These are phyloP conservation scores for Amaranthus hypochondriacus DNA, from an alignment of 148 eudicot species.

Conservation along the genomic window DNA sequence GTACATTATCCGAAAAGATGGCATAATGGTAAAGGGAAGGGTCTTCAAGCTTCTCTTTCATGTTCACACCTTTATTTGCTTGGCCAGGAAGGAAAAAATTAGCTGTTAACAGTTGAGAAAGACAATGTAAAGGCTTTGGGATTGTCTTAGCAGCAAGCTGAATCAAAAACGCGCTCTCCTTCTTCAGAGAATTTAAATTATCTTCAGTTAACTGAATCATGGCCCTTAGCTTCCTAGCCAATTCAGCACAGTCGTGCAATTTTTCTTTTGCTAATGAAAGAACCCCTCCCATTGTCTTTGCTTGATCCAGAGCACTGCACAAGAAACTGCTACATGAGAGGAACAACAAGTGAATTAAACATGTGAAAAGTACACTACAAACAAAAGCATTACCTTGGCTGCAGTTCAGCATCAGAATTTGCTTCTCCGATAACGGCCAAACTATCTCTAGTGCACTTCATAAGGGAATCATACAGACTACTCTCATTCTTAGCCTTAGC, in stretches of 20 bases:
- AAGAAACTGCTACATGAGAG: conserved; percentile 10
- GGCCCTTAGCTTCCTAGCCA: conserved; percentile 85
- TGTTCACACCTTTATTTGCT: conserved; percentile 41
- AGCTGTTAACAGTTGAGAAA: conserved; percentile 75
- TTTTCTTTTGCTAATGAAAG: conserved; percentile 79
- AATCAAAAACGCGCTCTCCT: conserved; percentile 82
- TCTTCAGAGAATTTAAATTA: conserved; percentile 55
- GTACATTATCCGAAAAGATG: conserved; percentile 91
- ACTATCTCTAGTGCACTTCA: conserved; percentile 58
- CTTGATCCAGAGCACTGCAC: conserved; percentile 76
- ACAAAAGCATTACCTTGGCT: conserved; percentile 49
- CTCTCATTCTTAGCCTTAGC: conserved; percentile 74
- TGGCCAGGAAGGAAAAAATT: conserved; percentile 57
- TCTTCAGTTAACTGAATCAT: conserved; percentile 83
- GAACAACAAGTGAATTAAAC: conserved; percentile 11
- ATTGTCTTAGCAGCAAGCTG: conserved; percentile 96
- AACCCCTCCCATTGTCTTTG: conserved; percentile 84
- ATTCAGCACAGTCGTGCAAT: conserved; percentile 56
- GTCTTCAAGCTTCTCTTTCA: conserved; percentile 67
- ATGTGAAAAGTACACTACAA: conserved; percentile 13
- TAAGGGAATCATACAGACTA: conserved; percentile 62
- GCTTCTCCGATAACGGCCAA: conserved; percentile 71
- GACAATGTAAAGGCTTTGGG: conserved; percentile 84
- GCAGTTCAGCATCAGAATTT: conserved; percentile 72
- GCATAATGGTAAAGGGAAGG: conserved; percentile 89